Conservation (phyloP, 2,329 filamentous ascomycete genomes). For the Pyrenophora seminiperda region DNA sequence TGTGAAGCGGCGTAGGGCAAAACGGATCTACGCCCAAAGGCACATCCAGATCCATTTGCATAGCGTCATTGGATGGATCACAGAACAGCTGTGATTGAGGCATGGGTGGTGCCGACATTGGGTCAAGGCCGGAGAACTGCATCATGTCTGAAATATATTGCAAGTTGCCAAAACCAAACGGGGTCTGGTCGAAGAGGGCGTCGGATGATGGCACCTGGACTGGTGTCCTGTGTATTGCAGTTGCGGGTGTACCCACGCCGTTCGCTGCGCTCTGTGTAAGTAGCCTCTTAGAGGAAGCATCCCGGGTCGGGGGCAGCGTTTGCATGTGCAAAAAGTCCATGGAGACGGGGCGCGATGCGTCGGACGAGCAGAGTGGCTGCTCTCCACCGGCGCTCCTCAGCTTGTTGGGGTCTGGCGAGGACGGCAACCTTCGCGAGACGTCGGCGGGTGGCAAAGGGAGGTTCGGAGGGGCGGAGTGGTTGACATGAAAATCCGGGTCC, state of each 20-base stretch:
- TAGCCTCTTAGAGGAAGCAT: conserved; percentile 57
- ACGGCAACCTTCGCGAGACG: conserved; percentile 62
- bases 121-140: conserved; percentile 57
- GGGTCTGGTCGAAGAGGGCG: conserved; percentile 44
- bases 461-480: conserved; percentile 63
- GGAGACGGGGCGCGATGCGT: conserved; percentile 31
- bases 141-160: conserved; percentile 65
- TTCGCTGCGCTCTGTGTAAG: conserved; percentile 38
- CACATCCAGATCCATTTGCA: conserved; percentile 45
- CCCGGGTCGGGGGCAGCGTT: conserved; percentile 66
- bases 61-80: conserved; percentile 39
- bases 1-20: conserved; percentile 43
- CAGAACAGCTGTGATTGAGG: conserved; percentile 55
- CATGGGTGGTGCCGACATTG: conserved; percentile 61
- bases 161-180: conserved; percentile 58
- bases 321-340: conserved; percentile 60
- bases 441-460: conserved; percentile 65
- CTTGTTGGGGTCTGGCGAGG: conserved; percentile 58
- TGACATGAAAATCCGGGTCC: conserved; percentile 62
- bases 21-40: conserved; percentile 41
- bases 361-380: conserved; percentile 18
- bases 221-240: conserved; percentile 51
- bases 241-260: conserved; percentile 42
- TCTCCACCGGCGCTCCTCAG: conserved; percentile 17
- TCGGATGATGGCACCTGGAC: conserved; percentile 33